Conservation (phyloP, 495 filamentous ascomycete genomes). For the Pseudevernia furfuracea region DNA sequence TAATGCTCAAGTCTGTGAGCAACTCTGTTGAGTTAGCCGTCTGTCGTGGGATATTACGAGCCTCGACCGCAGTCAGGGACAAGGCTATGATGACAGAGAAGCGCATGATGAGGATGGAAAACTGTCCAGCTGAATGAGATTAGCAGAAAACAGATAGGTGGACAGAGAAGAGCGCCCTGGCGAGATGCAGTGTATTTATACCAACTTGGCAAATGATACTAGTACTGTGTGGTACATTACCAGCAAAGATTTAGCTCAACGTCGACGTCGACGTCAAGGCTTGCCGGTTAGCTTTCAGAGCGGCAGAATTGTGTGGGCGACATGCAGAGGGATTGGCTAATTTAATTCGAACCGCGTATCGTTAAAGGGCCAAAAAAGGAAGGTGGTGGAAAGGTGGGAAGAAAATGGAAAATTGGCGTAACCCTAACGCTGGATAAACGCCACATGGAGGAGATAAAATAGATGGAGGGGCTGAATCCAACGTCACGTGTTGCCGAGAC, state of each 20-base stretch:
- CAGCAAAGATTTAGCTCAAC: too few species aligned
- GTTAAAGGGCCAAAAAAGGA: neutral
- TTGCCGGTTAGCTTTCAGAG: too few species aligned
- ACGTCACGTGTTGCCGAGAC: slow-evolving; percentile 7
- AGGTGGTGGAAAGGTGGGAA: neutral
- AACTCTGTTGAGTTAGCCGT: slow-evolving; percentile 4
- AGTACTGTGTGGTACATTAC: too few species aligned
- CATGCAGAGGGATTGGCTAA: too few species aligned
- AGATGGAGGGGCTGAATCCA: neutral
- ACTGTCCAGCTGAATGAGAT: neutral
- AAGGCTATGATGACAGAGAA: neutral
- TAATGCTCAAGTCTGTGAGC: slow-evolving; percentile 25
- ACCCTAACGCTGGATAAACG: neutral
- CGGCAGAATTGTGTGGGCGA: too few species aligned
- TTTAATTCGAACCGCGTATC: too few species aligned
- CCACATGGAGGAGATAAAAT: neutral
- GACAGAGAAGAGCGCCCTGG: too few species aligned
- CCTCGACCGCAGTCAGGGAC: neutral
- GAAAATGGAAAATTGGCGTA: too few species aligned
- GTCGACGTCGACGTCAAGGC: too few species aligned
- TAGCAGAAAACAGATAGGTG: neutral
- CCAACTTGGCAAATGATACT: too few species aligned
- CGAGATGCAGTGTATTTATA: too few species aligned
- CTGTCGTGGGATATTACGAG: neutral
- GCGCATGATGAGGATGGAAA: neutral